Base-by-base conservation (phyloP, 176 grass and related monocot genomes). In the Tuctoria greenei region DNA sequence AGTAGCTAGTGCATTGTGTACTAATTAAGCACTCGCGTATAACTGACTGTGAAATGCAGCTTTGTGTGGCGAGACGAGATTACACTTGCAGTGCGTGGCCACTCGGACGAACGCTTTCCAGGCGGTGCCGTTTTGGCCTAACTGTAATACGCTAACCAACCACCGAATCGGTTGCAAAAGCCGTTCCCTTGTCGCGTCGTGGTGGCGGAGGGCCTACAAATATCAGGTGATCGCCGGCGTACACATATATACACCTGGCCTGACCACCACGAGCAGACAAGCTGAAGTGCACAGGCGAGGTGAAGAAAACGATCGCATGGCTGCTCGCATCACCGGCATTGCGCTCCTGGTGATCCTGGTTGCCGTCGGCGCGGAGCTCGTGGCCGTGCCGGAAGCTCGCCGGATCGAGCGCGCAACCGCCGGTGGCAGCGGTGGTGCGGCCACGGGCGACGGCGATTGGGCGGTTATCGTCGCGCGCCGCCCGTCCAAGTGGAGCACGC, bases 261-360 rank as follows among this genome's bases (percentile, higher is more conserved):
- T n/a, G 38, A 0, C 40, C 26, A 74, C 10, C 27, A 43, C n/a
- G 11, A 57, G 7, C 75, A 79, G 6, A 55, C 14, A 18, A 20
- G 17, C 10, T 23, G 0, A 14, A 20, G 6, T 20, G 24, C 27
- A 37, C 49, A 8, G 21, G 0, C 2, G 34, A 25, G 27, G 47
- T 7, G 7, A 18, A 7, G 6, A 51, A 6, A 51, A 51, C 17
- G 17, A 17, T 14, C 5, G 17, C 25, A 87, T 82, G 85, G 49
- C 79, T 59, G 61, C 67, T 36, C 85, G 67, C 26, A 1, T 7
- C 31, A 35, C 50, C 61, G 49, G 79, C 85, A 73, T 78, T 82
- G 73, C 70, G 47, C 34, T 78, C 10, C 67, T 82, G 23, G 23
- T 61, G 73, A 15, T 87, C 61, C 44, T 82, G 50, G 28, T 82